phyloP scores from a whole-genome alignment of 1,284 basidiomycete species.

The Rhodotorula sp. region DNA sequence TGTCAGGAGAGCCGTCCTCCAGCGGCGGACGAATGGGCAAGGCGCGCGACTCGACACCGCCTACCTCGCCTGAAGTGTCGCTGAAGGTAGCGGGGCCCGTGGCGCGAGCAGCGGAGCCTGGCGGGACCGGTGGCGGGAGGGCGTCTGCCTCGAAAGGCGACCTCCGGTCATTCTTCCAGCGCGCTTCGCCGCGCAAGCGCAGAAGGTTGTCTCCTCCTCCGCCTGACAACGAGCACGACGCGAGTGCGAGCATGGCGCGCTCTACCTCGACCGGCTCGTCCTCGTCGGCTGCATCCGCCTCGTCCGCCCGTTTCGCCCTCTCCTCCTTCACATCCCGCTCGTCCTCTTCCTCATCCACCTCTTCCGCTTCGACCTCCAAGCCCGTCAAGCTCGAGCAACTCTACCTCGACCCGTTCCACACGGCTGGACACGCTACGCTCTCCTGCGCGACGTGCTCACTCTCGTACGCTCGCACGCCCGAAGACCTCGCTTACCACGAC shows the following conservation, averaged over 20 bases:
- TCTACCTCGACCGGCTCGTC: neutral
- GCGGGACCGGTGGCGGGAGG: neutral
- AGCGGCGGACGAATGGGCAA: neutral
- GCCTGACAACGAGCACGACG: neutral
- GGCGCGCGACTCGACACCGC: neutral
- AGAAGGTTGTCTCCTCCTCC: neutral
- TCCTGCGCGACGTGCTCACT: constrained; percentile 52
- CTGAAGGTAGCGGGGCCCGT: neutral
- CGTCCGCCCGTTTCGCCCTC: neutral
- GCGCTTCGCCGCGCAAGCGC: constrained; percentile 13
- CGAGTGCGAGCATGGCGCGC: neutral
- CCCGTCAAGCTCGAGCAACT: constrained; percentile 32
- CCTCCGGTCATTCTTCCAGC: constrained; percentile 14
- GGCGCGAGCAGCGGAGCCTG: neutral
- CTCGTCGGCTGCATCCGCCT: neutral
- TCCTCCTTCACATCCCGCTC: neutral
- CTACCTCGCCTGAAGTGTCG: neutral
- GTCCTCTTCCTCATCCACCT: constrained; percentile 32
- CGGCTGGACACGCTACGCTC: constrained; percentile 32
- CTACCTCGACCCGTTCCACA: constrained; percentile 41
- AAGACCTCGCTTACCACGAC: constrained; percentile 51
- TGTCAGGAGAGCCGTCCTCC: neutral
- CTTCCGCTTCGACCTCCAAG: constrained; percentile 40
- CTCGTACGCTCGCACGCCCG: constrained; percentile 52
- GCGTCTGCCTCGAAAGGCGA: constrained; percentile 4